Conservation (phyloP, 352 stramenopile genomes). For the Phytophthora pinifolia region DNA sequence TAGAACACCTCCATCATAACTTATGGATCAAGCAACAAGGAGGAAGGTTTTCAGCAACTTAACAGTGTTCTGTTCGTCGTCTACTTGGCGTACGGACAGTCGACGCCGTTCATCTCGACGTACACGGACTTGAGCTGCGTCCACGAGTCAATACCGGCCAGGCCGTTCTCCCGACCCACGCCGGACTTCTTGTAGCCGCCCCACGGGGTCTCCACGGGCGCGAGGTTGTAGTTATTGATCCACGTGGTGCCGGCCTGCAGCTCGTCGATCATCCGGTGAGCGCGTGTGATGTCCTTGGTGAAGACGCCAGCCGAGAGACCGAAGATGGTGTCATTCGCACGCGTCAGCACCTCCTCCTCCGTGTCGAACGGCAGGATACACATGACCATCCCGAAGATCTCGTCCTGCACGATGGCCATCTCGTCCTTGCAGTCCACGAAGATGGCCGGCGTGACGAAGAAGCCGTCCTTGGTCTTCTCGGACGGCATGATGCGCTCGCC, state of each 20-base stretch:
- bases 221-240: constrained; percentile 92
- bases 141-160: constrained; percentile 84
- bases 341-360: constrained; percentile 71
- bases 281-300: constrained; percentile 79
- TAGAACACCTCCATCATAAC: background rate
- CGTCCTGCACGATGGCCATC: constrained; percentile 86
- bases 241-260: constrained; percentile 81
- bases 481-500: constrained; percentile 54
- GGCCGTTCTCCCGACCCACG: constrained; percentile 92
- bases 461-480: constrained; percentile 57
- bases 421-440: constrained; percentile 88
- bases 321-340: constrained; percentile 84
- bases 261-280: constrained; percentile 68
- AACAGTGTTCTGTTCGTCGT: background rate
- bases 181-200: constrained; percentile 92
- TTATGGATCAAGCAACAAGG: too few species aligned
- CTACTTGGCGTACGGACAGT: constrained; percentile 63
- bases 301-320: constrained; percentile 86
- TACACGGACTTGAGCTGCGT: constrained; percentile 92
- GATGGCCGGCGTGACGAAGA: constrained; percentile 90
- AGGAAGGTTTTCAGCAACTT: too few species aligned
- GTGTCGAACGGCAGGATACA: constrained; percentile 73
- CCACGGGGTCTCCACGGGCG: constrained; percentile 87
- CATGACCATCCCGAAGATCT: constrained; percentile 89
- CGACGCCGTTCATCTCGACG: constrained; percentile 79